Base-by-base conservation (phyloP, 305 asterid genomes). In the Fraxinus ornus region DNA sequence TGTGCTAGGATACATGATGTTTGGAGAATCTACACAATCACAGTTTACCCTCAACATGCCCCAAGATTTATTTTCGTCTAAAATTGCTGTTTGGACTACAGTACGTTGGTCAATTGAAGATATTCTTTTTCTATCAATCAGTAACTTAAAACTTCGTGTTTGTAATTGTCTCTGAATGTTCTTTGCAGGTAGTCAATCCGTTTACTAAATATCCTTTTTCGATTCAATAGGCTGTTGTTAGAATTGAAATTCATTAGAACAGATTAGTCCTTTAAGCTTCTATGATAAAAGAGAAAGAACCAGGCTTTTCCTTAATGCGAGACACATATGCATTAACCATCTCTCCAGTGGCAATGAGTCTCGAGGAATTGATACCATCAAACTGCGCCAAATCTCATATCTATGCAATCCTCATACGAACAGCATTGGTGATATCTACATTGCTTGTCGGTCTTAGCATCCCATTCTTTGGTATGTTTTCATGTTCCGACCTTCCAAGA, bases 1-100 rank as follows among this genome's bases (percentile, higher is more conserved):
- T 62, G 93, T 94, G 57, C 22, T 94, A 82, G 99, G 99, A 78
- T 95, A 94, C 89, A 81, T 86, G 86, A 89, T 93, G 92, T 95
- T 92, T 66, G 98, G 99, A 60, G 97, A 92, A 57, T 90, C 94
- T 30, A 90, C 95, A 22, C 60, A 88, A 66, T 94, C 99, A 1
- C 99, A 95, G 90, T 95, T 95, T 90, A 95, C 99, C 2, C 94
- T 95, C 44, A 95, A 94, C 91, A 83, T 95, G 92, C 99, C 99
- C 1, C 87, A 90, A 35, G 87, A 91, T 68, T 84, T 95, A 66
- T 85, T 94, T 10, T 90, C 97, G 12, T 92, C 99, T 9, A 93
- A 95, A 83, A 87, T 95, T 77, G 99, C 99, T 30, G 89, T 95
- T 6, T 95, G 99, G 99, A 93, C 98, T 21, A 94, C 98, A 77